Evolutionary conservation across 805 yeast species (phyloP).

Genomic region (Kuraishia ogatae): DNA sequence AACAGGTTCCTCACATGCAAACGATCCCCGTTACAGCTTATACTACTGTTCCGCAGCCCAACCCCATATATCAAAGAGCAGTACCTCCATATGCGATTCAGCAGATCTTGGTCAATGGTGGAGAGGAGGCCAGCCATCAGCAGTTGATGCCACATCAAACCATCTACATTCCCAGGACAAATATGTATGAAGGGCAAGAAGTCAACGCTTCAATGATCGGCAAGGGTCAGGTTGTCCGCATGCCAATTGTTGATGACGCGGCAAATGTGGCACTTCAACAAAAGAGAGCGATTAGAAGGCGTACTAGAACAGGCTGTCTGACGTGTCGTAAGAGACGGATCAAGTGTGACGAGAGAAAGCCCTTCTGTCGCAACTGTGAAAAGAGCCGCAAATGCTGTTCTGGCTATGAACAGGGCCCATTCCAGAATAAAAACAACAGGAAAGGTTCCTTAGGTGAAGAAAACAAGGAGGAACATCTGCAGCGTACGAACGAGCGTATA

Average conservation of each 20-base stretch:
- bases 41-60: background rate
- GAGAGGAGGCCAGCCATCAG: background rate
- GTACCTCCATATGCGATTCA: background rate
- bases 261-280: slow-evolving; percentile 5
- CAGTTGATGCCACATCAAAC: background rate
- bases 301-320: slow-evolving; percentile 70
- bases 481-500: background rate
- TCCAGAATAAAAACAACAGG: background rate
- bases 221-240: background rate
- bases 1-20: background rate
- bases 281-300: slow-evolving; percentile 40
- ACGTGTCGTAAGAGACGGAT: slow-evolving; percentile 66
- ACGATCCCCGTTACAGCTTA: background rate
- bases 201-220: background rate
- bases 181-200: background rate
- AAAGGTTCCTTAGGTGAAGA: background rate
- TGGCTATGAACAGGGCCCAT: slow-evolving; percentile 47
- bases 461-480: background rate
- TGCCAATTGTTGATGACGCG: background rate
- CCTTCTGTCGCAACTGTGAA: slow-evolving; percentile 61
- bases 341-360: slow-evolving; percentile 70
- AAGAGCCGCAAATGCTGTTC: slow-evolving; percentile 54
- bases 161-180: background rate
- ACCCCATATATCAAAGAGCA: background rate
- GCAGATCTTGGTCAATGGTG: background rate